Evolutionary conservation across 805 yeast genomes (phyloP).

Genomic region (Yarrowia osloensis): DNA sequence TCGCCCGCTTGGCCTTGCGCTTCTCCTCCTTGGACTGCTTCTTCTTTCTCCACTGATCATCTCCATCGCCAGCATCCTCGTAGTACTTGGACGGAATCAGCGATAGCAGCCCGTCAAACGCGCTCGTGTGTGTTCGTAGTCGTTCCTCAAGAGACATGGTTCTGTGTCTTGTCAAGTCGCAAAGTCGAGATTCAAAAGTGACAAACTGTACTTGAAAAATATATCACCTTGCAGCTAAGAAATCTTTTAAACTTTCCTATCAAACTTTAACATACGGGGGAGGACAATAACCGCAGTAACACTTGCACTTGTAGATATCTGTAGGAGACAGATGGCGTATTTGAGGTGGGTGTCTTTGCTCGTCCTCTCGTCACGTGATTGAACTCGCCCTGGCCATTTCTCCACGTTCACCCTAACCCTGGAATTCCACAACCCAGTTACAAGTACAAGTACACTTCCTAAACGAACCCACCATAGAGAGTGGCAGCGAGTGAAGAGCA

Average conservation of each 20-base stretch:
- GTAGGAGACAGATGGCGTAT: too few relatives aligned
- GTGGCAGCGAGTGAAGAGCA: too few relatives aligned
- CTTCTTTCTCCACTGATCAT: slow-evolving; percentile 87
- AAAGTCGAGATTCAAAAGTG: background rate
- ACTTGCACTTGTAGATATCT: too few relatives aligned
- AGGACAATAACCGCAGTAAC: too few relatives aligned
- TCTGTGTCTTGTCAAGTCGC: too few relatives aligned
- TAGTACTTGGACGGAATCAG: slow-evolving; percentile 93
- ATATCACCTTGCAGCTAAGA: background rate
- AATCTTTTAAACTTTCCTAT: background rate
- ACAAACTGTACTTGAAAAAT: background rate
- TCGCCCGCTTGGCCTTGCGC: slow-evolving; percentile 61
- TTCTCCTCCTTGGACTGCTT: slow-evolving; percentile 69
- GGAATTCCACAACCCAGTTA: too few relatives aligned
- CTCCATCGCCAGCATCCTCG: slow-evolving; percentile 78
- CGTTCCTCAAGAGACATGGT: slow-evolving; percentile 38
- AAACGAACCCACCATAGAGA: background rate
- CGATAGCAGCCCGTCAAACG: slow-evolving; percentile 86
- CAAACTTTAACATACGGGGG: background rate
- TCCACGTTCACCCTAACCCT: too few relatives aligned
- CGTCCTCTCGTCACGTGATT: too few relatives aligned
- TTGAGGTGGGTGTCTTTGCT: too few relatives aligned
- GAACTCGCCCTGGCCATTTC: too few relatives aligned
- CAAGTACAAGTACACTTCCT: too few relatives aligned
- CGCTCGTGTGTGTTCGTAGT: slow-evolving; percentile 42